Evolutionary conservation across 2,329 filamentous ascomycete genomes (phyloP).

Genomic region (Cercospora sp.): DNA sequence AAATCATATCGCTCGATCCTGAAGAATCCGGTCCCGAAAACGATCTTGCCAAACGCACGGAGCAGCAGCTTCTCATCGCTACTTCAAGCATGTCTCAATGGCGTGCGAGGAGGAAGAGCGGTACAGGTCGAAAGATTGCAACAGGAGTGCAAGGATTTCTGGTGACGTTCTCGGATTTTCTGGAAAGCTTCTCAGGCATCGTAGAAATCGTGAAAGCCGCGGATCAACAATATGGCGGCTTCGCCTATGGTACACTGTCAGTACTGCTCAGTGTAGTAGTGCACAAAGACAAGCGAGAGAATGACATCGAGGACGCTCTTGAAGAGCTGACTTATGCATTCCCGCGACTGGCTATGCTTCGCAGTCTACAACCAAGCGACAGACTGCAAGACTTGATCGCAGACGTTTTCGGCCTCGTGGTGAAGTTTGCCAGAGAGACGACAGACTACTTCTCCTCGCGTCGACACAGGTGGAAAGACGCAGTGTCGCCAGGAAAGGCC

Average conservation of each 20-base stretch:
- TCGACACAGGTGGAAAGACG: neutral
- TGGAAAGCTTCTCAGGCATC: slow-evolving; percentile 20
- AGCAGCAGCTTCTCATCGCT: neutral
- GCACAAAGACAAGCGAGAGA: neutral
- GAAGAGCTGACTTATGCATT: slow-evolving; percentile 16
- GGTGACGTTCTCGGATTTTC: slow-evolving; percentile 11
- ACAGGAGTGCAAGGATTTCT: slow-evolving; percentile 8
- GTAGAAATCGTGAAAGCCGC: slow-evolving; percentile 13
- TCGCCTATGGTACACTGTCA: slow-evolving; percentile 16
- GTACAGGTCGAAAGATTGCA: slow-evolving; percentile 4
- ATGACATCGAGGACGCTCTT: neutral
- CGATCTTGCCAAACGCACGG: neutral
- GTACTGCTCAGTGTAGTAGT: neutral
- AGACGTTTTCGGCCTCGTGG: slow-evolving; percentile 2
- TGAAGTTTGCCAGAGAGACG: slow-evolving; percentile 11
- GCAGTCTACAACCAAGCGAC: neutral
- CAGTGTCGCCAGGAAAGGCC: neutral
- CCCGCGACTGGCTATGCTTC: slow-evolving; percentile 11
- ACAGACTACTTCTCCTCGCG: slow-evolving; percentile 13
- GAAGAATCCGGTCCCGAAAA: neutral
- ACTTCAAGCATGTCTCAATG: neutral
- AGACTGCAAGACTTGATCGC: slow-evolving; percentile 10
- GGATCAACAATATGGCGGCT: slow-evolving; percentile 17
- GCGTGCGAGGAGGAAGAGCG: neutral
- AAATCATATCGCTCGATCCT: neutral